phyloP scores from a whole-genome alignment of 306 rosid genomes.

The Quercus berberidifolia region DNA sequence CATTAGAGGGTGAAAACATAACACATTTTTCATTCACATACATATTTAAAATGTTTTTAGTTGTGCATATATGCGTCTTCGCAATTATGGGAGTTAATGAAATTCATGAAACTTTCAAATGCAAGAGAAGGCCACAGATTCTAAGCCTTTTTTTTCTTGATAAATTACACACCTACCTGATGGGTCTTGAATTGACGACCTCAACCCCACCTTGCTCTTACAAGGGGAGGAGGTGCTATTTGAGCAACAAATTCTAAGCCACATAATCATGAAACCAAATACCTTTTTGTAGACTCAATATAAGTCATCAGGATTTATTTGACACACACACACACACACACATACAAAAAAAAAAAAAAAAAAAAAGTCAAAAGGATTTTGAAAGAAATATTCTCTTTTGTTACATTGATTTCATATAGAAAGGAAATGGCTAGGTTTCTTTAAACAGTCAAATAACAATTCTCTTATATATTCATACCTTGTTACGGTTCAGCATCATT shows the following conservation, averaged over 20 bases:
- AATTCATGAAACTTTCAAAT: background rate
- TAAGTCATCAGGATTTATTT: background rate
- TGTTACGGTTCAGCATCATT: constrained; percentile 79
- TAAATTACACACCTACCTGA: too few relatives aligned
- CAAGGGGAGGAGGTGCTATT: too few relatives aligned
- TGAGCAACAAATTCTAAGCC: background rate
- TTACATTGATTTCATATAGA: constrained; percentile 7
- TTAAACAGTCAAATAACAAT: constrained; percentile 8
- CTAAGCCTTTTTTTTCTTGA: too few relatives aligned
- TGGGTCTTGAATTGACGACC: too few relatives aligned
- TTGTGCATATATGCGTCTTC: background rate
- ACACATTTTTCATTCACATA: background rate
- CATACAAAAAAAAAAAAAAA: background rate
- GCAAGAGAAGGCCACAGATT: background rate
- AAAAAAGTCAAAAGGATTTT: background rate
- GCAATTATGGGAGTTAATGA: background rate
- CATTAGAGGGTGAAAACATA: background rate
- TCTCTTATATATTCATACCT: constrained; percentile 51
- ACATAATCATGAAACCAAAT: background rate
- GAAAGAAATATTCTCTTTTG: background rate
- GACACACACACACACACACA: background rate
- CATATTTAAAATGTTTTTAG: background rate
- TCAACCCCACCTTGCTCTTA: too few relatives aligned
- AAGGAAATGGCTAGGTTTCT: background rate
- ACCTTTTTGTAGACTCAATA: background rate